phyloP scores from a whole-genome alignment of 1,139 yeast species.

The Blastobotrys petasosporus region DNA sequence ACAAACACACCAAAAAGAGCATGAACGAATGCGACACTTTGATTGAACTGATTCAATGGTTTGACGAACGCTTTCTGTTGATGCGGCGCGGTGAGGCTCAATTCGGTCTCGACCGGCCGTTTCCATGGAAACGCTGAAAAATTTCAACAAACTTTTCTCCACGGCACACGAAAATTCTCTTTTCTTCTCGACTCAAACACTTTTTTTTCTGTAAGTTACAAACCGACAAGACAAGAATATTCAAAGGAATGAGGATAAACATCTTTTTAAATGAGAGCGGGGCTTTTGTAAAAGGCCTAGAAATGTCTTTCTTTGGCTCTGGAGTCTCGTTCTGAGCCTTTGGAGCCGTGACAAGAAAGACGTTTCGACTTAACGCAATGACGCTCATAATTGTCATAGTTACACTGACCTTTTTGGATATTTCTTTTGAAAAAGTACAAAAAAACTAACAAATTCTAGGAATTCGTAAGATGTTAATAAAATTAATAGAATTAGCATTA shows the following conservation, averaged over 20 bases:
- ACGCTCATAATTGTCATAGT: conserved; percentile 45
- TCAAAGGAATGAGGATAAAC: conserved; percentile 20
- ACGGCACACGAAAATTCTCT: not conserved
- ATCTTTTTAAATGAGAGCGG: conserved; percentile 16
- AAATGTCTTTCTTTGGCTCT: too few relatives aligned
- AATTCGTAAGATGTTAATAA: too few relatives aligned
- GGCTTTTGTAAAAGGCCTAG: not conserved
- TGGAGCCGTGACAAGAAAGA: conserved; percentile 15
- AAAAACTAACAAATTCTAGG: too few relatives aligned
- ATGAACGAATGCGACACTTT: conserved; percentile 57
- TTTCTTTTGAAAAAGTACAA: not conserved
- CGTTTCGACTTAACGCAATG: too few relatives aligned
- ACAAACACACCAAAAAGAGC: conserved; percentile 50
- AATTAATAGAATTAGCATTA: too few relatives aligned
- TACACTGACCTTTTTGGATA: conserved; percentile 45
- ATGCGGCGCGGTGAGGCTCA: conserved; percentile 61
- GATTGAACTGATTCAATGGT: conserved; percentile 72
- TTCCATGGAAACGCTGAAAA: conserved; percentile 44
- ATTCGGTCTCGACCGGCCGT: conserved; percentile 55
- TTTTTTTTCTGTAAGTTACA: not conserved
- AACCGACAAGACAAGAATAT: not conserved
- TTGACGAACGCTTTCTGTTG: conserved; percentile 62
- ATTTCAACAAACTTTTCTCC: not conserved
- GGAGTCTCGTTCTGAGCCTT: conserved; percentile 8
- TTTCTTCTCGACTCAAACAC: not conserved